phyloP scores from a whole-genome alignment of 2,329 filamentous ascomycete genomes.

The Pyrenophora tritici-repentis region DNA sequence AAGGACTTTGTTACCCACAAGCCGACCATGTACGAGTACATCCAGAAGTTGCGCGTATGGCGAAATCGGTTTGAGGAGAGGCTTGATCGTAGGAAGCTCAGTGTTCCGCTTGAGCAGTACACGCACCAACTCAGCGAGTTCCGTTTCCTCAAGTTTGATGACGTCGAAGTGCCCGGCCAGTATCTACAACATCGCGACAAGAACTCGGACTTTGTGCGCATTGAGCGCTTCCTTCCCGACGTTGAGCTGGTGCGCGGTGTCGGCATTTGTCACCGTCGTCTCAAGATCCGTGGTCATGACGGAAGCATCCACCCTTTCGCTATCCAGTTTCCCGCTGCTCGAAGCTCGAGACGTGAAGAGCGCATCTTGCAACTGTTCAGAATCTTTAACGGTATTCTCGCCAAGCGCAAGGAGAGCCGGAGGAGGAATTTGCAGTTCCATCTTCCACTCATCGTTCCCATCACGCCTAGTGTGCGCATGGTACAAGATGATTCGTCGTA shows the following conservation, averaged over 20 bases:
- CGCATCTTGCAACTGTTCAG: slow-evolving; percentile 94
- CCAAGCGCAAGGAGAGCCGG: slow-evolving; percentile 92
- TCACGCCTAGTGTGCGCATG: slow-evolving; percentile 92
- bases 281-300: slow-evolving; percentile 97
- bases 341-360: slow-evolving; percentile 92
- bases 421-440: slow-evolving; percentile 95
- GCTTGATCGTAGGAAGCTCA: slow-evolving; percentile 79
- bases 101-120: slow-evolving; percentile 78
- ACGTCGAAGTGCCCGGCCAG: slow-evolving; percentile 96
- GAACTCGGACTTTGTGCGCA: slow-evolving; percentile 97
- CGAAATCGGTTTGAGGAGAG: slow-evolving; percentile 98
- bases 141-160: slow-evolving; percentile 96
- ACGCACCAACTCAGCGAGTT: slow-evolving; percentile 95
- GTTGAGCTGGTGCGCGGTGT: slow-evolving; percentile 92
- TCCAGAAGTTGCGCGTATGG: slow-evolving; percentile 94
- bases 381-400: slow-evolving; percentile 90
- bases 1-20: slow-evolving; percentile 95
- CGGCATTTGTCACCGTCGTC: slow-evolving; percentile 85
- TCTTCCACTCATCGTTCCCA: slow-evolving; percentile 90
- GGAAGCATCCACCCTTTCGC: slow-evolving; percentile 96
- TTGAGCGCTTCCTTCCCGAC: slow-evolving; percentile 93
- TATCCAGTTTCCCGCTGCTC: slow-evolving; percentile 90
- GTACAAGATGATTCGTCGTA: slow-evolving; percentile 96
- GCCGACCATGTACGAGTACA: slow-evolving; percentile 98
- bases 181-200: slow-evolving; percentile 98